A percentile compares a stretch with the other conserved stretches of the same genome.
Conservation (phyloP, 1,284 basidiomycete genomes). For the Trichosporon sp. region DNA sequence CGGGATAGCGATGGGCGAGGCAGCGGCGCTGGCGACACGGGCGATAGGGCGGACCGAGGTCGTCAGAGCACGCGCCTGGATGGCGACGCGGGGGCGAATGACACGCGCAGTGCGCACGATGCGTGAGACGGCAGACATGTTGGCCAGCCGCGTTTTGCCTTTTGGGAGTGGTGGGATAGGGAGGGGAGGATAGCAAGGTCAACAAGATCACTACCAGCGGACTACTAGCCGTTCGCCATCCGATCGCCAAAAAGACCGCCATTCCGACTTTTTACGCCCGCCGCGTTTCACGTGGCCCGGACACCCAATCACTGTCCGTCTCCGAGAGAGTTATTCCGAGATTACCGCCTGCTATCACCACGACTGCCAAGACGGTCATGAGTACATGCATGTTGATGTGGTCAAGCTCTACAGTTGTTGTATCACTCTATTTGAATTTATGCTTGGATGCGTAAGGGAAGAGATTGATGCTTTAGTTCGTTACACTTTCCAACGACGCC, state of each 20-base stretch:
- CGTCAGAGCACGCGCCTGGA: neutral
- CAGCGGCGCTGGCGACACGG: neutral
- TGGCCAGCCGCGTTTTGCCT: constrained; percentile 14
- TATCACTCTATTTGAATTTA: neutral
- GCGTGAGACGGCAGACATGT: constrained; percentile 17
- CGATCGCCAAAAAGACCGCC: constrained; percentile 2
- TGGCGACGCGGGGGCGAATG: constrained; percentile 7
- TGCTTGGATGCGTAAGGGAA: constrained; percentile 22
- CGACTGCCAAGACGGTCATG: neutral
- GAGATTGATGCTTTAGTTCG: neutral
- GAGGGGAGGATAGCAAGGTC: neutral
- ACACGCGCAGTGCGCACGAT: constrained; percentile 7
- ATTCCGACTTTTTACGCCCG: constrained; percentile 1
- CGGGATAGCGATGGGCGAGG: neutral
- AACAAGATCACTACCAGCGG: neutral
- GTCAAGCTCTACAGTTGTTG: neutral
- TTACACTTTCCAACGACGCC: constrained; percentile 42
- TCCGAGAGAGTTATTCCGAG: neutral
- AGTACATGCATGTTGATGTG: neutral
- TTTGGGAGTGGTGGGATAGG: neutral
- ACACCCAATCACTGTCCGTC: neutral
- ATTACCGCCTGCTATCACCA: neutral
- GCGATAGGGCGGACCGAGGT: neutral
- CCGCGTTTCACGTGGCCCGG: neutral
- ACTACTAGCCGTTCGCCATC: neutral